Conservation (phyloP, 1,139 yeast species). For the Candida dubliniensis region DNA sequence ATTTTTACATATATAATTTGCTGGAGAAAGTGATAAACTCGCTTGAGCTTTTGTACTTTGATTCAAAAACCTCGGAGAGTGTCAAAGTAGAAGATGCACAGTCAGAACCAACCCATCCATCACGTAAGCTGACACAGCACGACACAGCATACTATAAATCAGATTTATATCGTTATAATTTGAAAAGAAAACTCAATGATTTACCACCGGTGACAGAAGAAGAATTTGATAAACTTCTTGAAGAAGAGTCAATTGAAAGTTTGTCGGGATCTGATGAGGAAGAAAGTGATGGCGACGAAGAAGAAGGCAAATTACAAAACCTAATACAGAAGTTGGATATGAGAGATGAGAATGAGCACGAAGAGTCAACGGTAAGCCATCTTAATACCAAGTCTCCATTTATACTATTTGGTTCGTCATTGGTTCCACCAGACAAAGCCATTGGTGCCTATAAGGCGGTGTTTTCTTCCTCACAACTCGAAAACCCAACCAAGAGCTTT, state of each 20-base stretch:
- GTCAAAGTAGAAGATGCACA: constrained; percentile 8
- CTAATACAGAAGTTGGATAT: constrained; percentile 34
- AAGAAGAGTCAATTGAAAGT: constrained; percentile 53
- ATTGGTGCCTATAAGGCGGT: constrained; percentile 72
- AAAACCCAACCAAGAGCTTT: constrained; percentile 45
- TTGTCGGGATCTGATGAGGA: constrained; percentile 62
- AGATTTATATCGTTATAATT: constrained; percentile 61
- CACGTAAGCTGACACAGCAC: too few relatives aligned
- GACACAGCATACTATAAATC: constrained; percentile 63
- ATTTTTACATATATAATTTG: constrained; percentile 56
- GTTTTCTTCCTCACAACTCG: constrained; percentile 41
- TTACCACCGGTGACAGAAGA: constrained; percentile 52
- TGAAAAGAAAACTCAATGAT: constrained; percentile 52
- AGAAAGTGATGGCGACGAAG: constrained; percentile 25
- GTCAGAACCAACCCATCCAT: too few relatives aligned
- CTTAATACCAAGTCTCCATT: constrained; percentile 66
- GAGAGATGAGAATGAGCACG: constrained; percentile 18
- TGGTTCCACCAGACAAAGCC: constrained; percentile 46
- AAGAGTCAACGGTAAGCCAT: constrained; percentile 45
- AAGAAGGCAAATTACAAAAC: constrained; percentile 27
- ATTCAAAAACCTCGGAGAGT: constrained; percentile 37
- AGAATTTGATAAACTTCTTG: constrained; percentile 59
- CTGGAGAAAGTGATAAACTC: constrained; percentile 43
- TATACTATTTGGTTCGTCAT: constrained; percentile 51
- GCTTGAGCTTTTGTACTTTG: constrained; percentile 58